phyloP scores from a whole-genome alignment of 1,139 yeast species.

The Meyerozyma smithsonii region DNA sequence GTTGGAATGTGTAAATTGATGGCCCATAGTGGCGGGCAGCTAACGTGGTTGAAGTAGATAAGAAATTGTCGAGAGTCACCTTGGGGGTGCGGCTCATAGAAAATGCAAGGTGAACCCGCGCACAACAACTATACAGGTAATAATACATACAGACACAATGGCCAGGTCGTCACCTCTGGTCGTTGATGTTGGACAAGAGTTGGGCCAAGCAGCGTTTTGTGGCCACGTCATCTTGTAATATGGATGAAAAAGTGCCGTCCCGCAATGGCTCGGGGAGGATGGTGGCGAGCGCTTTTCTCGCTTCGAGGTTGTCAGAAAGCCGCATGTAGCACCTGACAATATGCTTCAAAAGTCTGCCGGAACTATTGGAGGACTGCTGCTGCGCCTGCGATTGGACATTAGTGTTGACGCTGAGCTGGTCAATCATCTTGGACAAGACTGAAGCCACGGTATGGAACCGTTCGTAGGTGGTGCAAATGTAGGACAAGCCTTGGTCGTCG shows the following conservation, averaged over 20 bases:
- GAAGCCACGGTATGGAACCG: constrained; percentile 91
- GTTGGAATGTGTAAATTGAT: constrained; percentile 45
- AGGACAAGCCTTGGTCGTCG: constrained; percentile 86
- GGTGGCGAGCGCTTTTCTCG: constrained; percentile 79
- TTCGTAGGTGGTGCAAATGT: constrained; percentile 93
- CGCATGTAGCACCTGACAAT: constrained; percentile 92
- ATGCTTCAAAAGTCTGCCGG: constrained; percentile 84
- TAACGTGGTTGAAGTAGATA: no score
- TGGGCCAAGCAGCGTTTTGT: constrained; percentile 87
- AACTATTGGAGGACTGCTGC: constrained; percentile 35
- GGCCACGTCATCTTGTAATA: constrained; percentile 80
- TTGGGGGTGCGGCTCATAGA: background rate
- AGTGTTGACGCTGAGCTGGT: constrained; percentile 53
- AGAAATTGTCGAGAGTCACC: background rate
- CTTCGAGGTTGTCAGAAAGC: constrained; percentile 84
- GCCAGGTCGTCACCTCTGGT: constrained; percentile 16
- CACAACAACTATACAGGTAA: background rate
- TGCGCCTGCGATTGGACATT: constrained; percentile 33
- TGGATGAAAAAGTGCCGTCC: constrained; percentile 82
- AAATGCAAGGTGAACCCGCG: background rate
- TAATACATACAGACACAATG: background rate
- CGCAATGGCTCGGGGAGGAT: constrained; percentile 83
- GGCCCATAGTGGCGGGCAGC: constrained; percentile 14
- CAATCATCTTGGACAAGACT: constrained; percentile 85
- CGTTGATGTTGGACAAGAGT: constrained; percentile 63